Evolutionary conservation across 108 stramenopile genomes (phyloP).

Genomic region (Schizochytrium sp.): DNA sequence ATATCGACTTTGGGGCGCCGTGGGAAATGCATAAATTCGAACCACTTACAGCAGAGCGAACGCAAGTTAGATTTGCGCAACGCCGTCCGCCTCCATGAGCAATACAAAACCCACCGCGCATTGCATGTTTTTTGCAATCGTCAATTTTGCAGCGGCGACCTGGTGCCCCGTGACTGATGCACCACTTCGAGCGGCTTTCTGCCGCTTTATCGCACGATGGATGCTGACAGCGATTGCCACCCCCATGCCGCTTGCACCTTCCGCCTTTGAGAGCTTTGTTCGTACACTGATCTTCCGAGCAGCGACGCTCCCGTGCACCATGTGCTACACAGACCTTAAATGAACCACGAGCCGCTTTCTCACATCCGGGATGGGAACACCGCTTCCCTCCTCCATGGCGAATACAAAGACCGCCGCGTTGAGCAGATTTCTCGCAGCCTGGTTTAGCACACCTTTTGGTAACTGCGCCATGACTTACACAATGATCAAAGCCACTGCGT

Average conservation of each 20-base stretch:
- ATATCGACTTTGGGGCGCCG: slow-evolving; percentile 93
- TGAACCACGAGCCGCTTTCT: slow-evolving; percentile 93
- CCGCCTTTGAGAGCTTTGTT: slow-evolving; percentile 96
- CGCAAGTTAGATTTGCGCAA: slow-evolving; percentile 85
- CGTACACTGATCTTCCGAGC: slow-evolving; percentile 85
- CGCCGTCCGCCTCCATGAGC: slow-evolving; percentile 96
- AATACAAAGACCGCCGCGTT: slow-evolving; percentile 91
- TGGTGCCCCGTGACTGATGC: slow-evolving; percentile 93
- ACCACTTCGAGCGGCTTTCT: slow-evolving; percentile 91
- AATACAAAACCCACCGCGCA: slow-evolving; percentile 83
- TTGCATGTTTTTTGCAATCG: slow-evolving; percentile 66
- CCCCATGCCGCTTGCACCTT: slow-evolving; percentile 96
- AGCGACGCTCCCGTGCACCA: slow-evolving; percentile 93
- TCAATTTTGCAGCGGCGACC: slow-evolving; percentile 76
- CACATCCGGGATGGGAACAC: slow-evolving; percentile 89
- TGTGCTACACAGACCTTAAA: slow-evolving; percentile 90
- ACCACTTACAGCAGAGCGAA: slow-evolving; percentile 94
- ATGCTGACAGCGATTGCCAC: slow-evolving; percentile 91
- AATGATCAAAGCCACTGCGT: slow-evolving; percentile 88
- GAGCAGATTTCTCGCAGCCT: slow-evolving; percentile 94
- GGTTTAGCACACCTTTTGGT: slow-evolving; percentile 88
- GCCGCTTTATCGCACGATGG: slow-evolving; percentile 90
- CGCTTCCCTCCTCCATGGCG: slow-evolving; percentile 95
- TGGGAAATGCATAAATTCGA: slow-evolving; percentile 92
- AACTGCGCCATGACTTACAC: slow-evolving; percentile 93